These are phyloP conservation scores for Penicillium antarcticum DNA, from an alignment of 495 filamentous ascomycete species.

Conservation along the genomic window DNA sequence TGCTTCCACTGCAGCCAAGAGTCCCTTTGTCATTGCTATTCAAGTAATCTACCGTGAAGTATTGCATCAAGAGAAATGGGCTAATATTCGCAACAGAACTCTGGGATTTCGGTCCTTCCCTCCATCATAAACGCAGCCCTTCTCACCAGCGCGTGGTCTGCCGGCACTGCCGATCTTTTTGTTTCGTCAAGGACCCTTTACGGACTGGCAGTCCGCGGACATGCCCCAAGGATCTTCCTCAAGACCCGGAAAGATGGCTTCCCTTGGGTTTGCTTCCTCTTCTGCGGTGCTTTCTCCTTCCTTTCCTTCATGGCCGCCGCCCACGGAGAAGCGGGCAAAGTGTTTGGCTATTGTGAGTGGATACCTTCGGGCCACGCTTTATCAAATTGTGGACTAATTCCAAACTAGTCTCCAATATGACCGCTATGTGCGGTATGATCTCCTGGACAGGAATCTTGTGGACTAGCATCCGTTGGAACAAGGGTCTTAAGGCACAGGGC, in stretches of 20 bases:
- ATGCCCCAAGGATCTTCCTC: constrained; percentile 33
- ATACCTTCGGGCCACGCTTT: neutral
- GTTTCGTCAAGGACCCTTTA: constrained; percentile 53
- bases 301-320: constrained; percentile 24
- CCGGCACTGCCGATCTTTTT: constrained; percentile 48
- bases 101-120: constrained; percentile 36
- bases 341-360: constrained; percentile 21
- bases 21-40: constrained; percentile 25
- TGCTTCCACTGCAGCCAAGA: constrained; percentile 48
- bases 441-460: constrained; percentile 18
- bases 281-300: constrained; percentile 18
- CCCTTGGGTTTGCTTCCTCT: constrained; percentile 27
- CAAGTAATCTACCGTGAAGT: neutral
- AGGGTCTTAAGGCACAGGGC: constrained; percentile 10
- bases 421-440: constrained; percentile 22
- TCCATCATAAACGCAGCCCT: constrained; percentile 70
- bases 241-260: constrained; percentile 33
- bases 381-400: neutral
- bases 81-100: constrained; percentile 12
- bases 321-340: constrained; percentile 15
- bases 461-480: constrained; percentile 17
- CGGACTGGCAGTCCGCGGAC: constrained; percentile 33
- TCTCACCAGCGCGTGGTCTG: constrained; percentile 64
- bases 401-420: constrained; percentile 19
- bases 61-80: neutral